Evolutionary conservation across 2,329 filamentous ascomycete genomes (phyloP), one percentile per base, ranked within the genome.

Genomic region (Penicillium polonicum): DNA sequence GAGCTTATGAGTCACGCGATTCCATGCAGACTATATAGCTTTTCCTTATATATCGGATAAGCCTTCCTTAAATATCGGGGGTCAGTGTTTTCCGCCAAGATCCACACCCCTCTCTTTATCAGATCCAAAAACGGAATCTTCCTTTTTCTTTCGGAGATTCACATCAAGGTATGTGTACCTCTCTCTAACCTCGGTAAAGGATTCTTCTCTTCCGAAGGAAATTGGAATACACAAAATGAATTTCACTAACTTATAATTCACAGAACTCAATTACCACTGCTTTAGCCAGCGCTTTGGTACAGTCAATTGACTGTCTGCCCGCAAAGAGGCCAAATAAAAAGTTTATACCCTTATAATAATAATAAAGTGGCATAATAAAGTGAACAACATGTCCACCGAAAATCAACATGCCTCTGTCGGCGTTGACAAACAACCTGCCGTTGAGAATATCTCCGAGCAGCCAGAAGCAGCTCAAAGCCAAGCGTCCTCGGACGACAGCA

Each of bases 41-140:
- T 27, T 9, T 5, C 21, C 21, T 8, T 41, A 21, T 15, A 25
- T 29, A 21, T 23, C 21, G 23, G 31, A 33, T 33, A 33, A 33
- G 31, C 36, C 19, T 33, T 9, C 17, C 21, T 8, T 41, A 21
- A 6, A 25, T 29, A 23, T 23, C n/a, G 19, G 25, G 21, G 13
- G 41, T 13, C 19, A 21, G n/a, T 29, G n/a, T 43, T 51, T 55
- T 44, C 48, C 33, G 51, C 59, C 59, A 58, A 63, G 59, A 56
- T 36, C 42, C 45, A 46, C 29, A 35, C 44, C 57, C 46, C 57
- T 29, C 46, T 21, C 49, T 53, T 60, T 63, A 66, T 65, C 62
- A 64, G 63, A 66, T 65, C 62, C 52, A 56, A 41, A 59, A 59
- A 55, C 60, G 52, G 29, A 50, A 10, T 52, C 39, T 48, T 55